Conservation (phyloP, 2,329 filamentous ascomycete species). For the Claviceps sp. region DNA sequence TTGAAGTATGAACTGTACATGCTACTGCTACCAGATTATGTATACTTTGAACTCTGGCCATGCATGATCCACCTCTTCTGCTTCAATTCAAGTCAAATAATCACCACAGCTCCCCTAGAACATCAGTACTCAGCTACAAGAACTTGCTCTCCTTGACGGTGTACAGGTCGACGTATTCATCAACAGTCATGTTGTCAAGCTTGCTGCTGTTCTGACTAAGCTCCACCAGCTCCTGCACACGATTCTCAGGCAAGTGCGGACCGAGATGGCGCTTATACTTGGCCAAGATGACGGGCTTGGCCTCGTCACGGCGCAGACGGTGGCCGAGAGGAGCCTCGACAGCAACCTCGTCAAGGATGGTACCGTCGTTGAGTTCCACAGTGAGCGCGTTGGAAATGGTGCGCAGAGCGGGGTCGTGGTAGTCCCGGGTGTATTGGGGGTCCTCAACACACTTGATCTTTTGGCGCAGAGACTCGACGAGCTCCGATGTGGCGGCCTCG, state of each 20-base stretch:
- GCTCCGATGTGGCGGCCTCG: conserved; percentile 78
- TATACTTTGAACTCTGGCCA: too few species aligned
- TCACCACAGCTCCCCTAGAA: neutral
- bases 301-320: conserved; percentile 80
- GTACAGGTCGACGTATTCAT: conserved; percentile 87
- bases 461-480: conserved; percentile 83
- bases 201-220: conserved; percentile 62
- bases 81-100: too few species aligned
- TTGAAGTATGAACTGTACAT: too few species aligned
- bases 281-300: conserved; percentile 88
- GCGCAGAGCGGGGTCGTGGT: conserved; percentile 85
- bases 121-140: conserved; percentile 11
- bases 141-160: conserved; percentile 50
- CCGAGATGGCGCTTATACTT: conserved; percentile 91
- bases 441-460: conserved; percentile 96
- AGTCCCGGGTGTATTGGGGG: conserved; percentile 84
- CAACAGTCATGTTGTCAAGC: conserved; percentile 70
- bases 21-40: too few species aligned
- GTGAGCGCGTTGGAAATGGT: conserved; percentile 97
- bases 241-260: conserved; percentile 64
- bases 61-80: too few species aligned
- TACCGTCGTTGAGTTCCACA: conserved; percentile 89
- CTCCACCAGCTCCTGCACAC: conserved; percentile 71
- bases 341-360: conserved; percentile 75
- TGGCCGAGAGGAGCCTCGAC: conserved; percentile 94